These are phyloP conservation scores for Rusavskia elegans DNA, from an alignment of 495 filamentous ascomycete genomes.

Conservation along the genomic window DNA sequence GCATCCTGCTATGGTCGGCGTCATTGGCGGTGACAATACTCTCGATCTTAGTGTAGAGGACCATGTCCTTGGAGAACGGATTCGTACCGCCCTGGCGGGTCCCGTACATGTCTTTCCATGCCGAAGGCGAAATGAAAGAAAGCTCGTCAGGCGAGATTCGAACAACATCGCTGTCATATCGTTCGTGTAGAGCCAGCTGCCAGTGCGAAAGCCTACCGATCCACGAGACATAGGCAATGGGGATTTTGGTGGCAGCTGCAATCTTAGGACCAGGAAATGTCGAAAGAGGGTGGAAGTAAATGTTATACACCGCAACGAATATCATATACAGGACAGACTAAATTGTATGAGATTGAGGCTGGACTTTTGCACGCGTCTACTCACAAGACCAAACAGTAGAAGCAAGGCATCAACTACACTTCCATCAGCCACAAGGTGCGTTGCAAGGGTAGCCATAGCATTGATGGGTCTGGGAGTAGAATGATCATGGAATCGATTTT, in stretches of 20 bases:
- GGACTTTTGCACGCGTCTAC: too few species aligned
- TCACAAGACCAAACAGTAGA: too few species aligned
- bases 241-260: constrained; percentile 17
- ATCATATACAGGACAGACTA: not conserved
- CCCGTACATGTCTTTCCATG: constrained; percentile 45
- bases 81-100: constrained; percentile 15
- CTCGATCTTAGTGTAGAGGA: not conserved
- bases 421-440: too few species aligned
- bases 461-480: too few species aligned
- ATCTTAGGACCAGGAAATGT: constrained; percentile 17
- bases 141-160: constrained; percentile 40
- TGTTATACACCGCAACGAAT: constrained; percentile 15
- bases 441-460: too few species aligned
- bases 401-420: too few species aligned
- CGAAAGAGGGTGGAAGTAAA: constrained; percentile 20
- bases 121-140: constrained; percentile 34
- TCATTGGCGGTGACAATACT: constrained; percentile 12
- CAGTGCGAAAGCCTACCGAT: constrained; percentile 3
- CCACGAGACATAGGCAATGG: constrained; percentile 13
- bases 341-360: too few species aligned
- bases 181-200: constrained; percentile 3
- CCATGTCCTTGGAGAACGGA: constrained; percentile 20
- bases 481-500: too few species aligned
- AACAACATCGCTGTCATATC: constrained; percentile 21
- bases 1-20: constrained; percentile 20